These are phyloP conservation scores for Fraxinus nigra DNA, from an alignment of 305 asterid genomes.

Conservation along the genomic window DNA sequence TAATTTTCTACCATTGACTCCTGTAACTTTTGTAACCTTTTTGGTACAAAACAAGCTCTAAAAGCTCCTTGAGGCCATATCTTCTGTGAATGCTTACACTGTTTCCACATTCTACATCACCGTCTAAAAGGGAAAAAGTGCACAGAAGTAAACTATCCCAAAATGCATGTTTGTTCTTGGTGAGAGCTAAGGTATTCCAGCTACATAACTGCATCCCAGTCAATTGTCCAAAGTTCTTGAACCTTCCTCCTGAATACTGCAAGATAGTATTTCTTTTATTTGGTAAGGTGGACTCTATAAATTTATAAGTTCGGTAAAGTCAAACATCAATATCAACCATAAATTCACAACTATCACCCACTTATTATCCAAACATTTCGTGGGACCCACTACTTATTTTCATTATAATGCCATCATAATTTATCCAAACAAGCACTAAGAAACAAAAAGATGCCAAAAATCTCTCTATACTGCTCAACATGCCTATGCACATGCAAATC, in stretches of 20 bases:
- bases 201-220: neutral
- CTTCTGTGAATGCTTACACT: neutral
- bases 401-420: neutral
- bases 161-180: neutral
- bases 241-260: neutral
- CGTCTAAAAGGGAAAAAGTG: neutral
- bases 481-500: neutral
- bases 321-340: neutral
- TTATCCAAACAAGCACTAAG: neutral
- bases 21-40: neutral
- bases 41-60: neutral
- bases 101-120: neutral
- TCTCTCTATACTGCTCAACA: neutral
- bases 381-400: neutral
- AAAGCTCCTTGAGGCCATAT: constrained; percentile 1
- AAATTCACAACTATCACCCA: neutral
- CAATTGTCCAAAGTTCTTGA: neutral
- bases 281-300: neutral
- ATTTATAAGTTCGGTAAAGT: neutral
- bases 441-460: neutral
- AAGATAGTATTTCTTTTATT: neutral
- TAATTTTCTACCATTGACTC: neutral
- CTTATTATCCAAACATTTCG: neutral
- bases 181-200: neutral
- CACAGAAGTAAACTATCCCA: neutral